Conservation (phyloP, 495 filamentous ascomycete genomes). For the Arthonia radiata region DNA sequence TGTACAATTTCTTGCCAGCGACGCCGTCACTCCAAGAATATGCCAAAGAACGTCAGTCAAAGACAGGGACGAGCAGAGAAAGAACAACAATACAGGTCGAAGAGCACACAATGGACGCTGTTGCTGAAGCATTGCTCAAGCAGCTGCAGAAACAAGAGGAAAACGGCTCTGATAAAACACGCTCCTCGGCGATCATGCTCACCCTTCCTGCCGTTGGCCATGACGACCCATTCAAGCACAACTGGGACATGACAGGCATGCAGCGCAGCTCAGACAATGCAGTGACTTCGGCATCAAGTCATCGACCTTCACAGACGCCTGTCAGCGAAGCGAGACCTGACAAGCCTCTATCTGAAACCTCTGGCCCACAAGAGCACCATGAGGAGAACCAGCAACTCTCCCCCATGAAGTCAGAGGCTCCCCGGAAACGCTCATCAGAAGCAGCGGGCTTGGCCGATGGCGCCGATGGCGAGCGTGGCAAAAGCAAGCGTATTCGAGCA, state of each 20-base stretch:
- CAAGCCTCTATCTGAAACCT: constrained; percentile 1
- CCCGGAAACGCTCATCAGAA: constrained; percentile 39
- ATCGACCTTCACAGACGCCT: constrained; percentile 3
- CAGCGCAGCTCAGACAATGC: constrained; percentile 1
- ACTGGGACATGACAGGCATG: constrained; percentile 1
- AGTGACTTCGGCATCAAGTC: constrained; percentile 1
- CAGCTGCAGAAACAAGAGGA: constrained; percentile 21
- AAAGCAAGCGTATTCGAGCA: constrained; percentile 63
- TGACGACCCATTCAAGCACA: neutral
- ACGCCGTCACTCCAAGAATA: no score
- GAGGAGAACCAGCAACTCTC: neutral
- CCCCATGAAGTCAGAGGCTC: constrained; percentile 1
- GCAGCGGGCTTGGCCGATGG: constrained; percentile 30
- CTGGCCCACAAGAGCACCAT: neutral
- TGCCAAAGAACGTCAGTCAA: no score
- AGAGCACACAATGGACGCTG: no score
- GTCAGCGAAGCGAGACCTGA: constrained; percentile 4
- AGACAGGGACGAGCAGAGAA: no score
- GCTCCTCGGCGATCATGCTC: constrained; percentile 12
- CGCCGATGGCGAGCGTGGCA: constrained; percentile 33
- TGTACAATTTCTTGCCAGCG: no score
- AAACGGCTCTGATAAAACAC: constrained; percentile 11
- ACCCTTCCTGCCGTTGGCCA: constrained; percentile 1
- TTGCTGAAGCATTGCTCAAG: constrained; percentile 31
- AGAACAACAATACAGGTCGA: no score